Evolutionary conservation across 768 basidiomycete species (phyloP).

Genomic region (Serendipita sp.): DNA sequence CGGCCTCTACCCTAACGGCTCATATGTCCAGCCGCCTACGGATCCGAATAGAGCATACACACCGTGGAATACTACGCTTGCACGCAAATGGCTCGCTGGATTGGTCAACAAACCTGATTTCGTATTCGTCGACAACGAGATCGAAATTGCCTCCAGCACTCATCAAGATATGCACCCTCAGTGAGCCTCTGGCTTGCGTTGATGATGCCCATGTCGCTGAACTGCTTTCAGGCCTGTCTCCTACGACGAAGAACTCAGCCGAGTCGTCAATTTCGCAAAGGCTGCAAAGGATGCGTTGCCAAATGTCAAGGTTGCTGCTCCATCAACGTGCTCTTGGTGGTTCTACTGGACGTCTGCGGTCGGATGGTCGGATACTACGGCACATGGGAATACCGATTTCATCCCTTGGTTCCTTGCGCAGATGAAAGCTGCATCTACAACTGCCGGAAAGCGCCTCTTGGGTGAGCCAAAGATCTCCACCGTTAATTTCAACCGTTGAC

Average conservation of each 20-base stretch:
- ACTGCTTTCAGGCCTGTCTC: slow-evolving; percentile 24
- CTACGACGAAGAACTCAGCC: slow-evolving; percentile 37
- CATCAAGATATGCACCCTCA: slow-evolving; percentile 43
- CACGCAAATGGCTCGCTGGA: slow-evolving; percentile 29
- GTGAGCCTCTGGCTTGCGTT: slow-evolving; percentile 17
- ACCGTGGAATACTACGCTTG: slow-evolving; percentile 33
- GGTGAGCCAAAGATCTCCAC: not conserved
- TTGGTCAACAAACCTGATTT: slow-evolving; percentile 33
- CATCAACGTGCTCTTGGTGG: slow-evolving; percentile 24
- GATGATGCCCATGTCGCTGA: not conserved
- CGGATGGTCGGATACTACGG: slow-evolving; percentile 33
- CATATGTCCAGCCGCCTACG: slow-evolving; percentile 27
- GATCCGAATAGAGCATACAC: slow-evolving; percentile 27
- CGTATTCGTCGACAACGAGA: slow-evolving; percentile 40
- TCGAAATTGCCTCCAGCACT: slow-evolving; percentile 37
- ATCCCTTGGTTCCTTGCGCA: slow-evolving; percentile 39
- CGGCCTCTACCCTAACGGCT: slow-evolving; percentile 35
- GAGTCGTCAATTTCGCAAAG: slow-evolving; percentile 28
- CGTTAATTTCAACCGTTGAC: not conserved
- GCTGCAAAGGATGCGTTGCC: slow-evolving; percentile 32
- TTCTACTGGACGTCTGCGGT: slow-evolving; percentile 35
- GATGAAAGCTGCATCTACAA: slow-evolving; percentile 27
- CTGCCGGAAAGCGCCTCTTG: slow-evolving; percentile 28
- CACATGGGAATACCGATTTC: slow-evolving; percentile 38
- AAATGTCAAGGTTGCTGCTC: slow-evolving; percentile 30